phyloP scores from a whole-genome alignment of 148 eudicot species.

The Rhododendron ovatum region DNA sequence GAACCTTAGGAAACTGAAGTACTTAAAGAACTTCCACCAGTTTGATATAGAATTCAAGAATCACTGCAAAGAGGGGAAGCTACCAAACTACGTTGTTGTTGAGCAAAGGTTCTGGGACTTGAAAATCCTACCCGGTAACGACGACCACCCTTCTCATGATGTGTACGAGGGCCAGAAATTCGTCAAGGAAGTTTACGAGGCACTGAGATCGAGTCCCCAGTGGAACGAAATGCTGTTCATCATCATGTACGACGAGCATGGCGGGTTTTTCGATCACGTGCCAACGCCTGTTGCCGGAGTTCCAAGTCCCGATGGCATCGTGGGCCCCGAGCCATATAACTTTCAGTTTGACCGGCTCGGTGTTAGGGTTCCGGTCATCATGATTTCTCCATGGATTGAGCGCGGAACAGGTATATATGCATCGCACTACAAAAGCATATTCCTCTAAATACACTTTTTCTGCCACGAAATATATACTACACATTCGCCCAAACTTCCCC shows the following conservation, averaged over 20 bases:
- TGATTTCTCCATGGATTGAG: conserved; percentile 79
- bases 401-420: conserved; percentile 47
- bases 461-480: too few relatives aligned
- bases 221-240: conserved; percentile 60
- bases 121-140: conserved; percentile 60
- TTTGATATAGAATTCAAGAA: conserved; percentile 66
- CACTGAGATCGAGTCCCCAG: conserved; percentile 60
- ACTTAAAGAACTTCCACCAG: conserved; percentile 56
- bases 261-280: conserved; percentile 66
- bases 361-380: conserved; percentile 61
- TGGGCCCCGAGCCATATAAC: conserved; percentile 48
- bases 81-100: conserved; percentile 82
- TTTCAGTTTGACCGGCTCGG: conserved; percentile 67
- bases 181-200: conserved; percentile 56
- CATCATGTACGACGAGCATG: conserved; percentile 56
- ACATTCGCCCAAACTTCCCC: too few relatives aligned
- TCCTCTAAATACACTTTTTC: too few relatives aligned
- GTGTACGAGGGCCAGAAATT: conserved; percentile 48
- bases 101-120: conserved; percentile 70
- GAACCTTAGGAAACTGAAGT: conserved; percentile 72
- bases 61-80: conserved; percentile 69
- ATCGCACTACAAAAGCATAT: too few relatives aligned
- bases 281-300: conserved; percentile 50
- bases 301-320: conserved; percentile 49
- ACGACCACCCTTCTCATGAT: conserved; percentile 81